Base-by-base conservation (phyloP, 2,329 filamentous ascomycete genomes). In the Mycogone perniciosa region DNA sequence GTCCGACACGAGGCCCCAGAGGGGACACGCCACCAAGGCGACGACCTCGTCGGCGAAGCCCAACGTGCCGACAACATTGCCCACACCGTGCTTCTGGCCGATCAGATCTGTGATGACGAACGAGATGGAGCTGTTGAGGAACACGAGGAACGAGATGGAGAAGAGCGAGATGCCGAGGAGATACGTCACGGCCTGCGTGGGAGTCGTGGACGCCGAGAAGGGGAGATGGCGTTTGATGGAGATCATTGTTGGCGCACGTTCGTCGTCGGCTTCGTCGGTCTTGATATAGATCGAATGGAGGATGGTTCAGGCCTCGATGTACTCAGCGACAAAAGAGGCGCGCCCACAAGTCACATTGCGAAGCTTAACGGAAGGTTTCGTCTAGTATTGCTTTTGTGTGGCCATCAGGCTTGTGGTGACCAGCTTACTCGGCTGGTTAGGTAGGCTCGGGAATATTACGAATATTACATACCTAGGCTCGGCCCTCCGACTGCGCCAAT, bases 61-160 rank as follows among this genome's bases (percentile, higher is more conserved):
- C 50, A 95, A 76, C 7, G 89, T 93, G 49, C 89, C 89, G 54
- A 92, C 88, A 38, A 89, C 82, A 69, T 90, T 82, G 57, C 89
- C 89, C 7, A 93, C 86, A 59, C 79, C 76, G 55, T 82, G 69
- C 63, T 86, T 85, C 60, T 86, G 77, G 54, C 86, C 87, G 59
- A 95, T 84, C 55, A 89, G 78, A 67, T 92, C 86, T 54, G 88
- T 92, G 54, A 95, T 83, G 53, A 93, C 86, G 69, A 93, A 95
- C 50, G 86, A 89, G 53, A 93, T 77, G 64, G 83, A 85, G 72
- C 84, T 87, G 74, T 93, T 93, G 56, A 95, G 80, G 71, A 95
- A 95, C 62, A 95, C 89, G 57, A 95, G 85, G 72, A 93, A 93
- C 49, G 86, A 86, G 63, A 95, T 93, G 68, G 84, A 89, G 74